Base-by-base conservation (phyloP, 352 stramenopile species). In the Globisporangium ultimum region DNA sequence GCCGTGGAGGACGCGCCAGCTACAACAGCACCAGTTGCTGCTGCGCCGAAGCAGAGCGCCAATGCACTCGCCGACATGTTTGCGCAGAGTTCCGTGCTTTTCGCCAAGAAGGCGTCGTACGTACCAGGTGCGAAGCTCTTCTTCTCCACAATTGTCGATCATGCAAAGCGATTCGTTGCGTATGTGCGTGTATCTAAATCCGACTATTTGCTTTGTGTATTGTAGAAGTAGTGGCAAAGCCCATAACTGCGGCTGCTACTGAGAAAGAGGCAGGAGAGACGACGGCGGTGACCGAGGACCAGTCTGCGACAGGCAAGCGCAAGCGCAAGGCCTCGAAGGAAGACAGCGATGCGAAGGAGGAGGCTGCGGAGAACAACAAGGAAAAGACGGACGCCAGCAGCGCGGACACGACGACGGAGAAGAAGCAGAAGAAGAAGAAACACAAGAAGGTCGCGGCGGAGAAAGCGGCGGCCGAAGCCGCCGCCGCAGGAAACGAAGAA, bases 61-160 rank as follows among this genome's bases (percentile, higher is more conserved):
- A 68, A 57, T 57, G 45, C 61, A 46, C 67, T 91, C 42, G 66
- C 77, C 21, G 62, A 80, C 49, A 72, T 78, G 53, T 91, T 91
- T 54, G 75, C 77, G 13, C 63, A 83, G 61, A 89, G 81, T 58
- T 70, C 72, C 21, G 70, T 70, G 48, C 76, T 89, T 51, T 82
- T 82, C 40, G 68, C 71, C 61, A 91, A 91, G 70, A 91, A 88
- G 61, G 43, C 52, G 58, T 72, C 75, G 52, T 89, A 91, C 61
- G 66, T 56, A 28, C 60, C 59, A 34, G 45, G 50, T 62, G 34
- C 55, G 24, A 40, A 48, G 7, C n/a, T 12, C 15, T 13, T 18
- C 10, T 4, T 3, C 6, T 38, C 7, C 3, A 24, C 4, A 11
- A 8, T 34, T 21, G 17, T 24, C 47, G 36, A 41, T 41, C 7